A percentile compares a stretch with the other conserved stretches of the same genome.
These are phyloP conservation scores for Fistulina hepatica DNA, from an alignment of 1,284 basidiomycete genomes.

Conservation along the genomic window DNA sequence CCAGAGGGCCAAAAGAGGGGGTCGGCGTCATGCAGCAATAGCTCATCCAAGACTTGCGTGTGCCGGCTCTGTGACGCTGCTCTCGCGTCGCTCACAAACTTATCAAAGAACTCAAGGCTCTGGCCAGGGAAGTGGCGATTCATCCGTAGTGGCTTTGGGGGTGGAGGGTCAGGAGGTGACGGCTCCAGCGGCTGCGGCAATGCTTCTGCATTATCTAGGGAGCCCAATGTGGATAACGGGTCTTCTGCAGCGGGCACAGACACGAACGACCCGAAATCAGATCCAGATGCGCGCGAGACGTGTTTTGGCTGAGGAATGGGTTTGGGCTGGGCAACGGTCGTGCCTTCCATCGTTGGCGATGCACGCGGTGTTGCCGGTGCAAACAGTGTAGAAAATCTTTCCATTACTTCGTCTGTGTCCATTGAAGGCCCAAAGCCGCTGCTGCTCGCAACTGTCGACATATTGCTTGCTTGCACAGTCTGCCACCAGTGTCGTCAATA, in stretches of 20 bases:
- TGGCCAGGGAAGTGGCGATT: conserved; percentile 11
- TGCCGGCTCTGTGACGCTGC: conserved; percentile 39
- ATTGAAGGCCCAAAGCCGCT: too few species aligned
- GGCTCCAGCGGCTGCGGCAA: conserved; percentile 7
- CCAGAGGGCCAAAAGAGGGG: conserved; percentile 43
- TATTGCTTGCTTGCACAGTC: too few species aligned
- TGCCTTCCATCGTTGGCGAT: conserved; percentile 22
- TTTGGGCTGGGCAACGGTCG: conserved; percentile 5
- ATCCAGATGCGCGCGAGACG: conserved; percentile 28
- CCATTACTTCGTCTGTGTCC: conserved; percentile 19
- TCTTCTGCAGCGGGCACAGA: conserved; percentile 50
- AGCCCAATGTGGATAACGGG: conserved; percentile 30
- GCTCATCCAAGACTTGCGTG: conserved; percentile 45
- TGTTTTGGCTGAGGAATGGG: too few species aligned
- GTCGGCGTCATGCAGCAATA: conserved; percentile 54
- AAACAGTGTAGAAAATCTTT: conserved; percentile 33
- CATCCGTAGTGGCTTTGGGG: conserved; percentile 5
- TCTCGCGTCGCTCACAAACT: conserved; percentile 44
- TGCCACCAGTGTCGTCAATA: too few species aligned
- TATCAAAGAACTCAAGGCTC: conserved; percentile 44
- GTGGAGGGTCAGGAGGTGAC: conserved; percentile 3
- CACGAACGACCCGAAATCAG: conserved; percentile 61
- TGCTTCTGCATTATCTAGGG: conserved; percentile 4
- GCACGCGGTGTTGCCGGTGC: conserved; percentile 31
- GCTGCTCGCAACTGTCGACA: too few species aligned